Base-by-base conservation (phyloP, 768 basidiomycete species). In the Amanita polypyramis region DNA sequence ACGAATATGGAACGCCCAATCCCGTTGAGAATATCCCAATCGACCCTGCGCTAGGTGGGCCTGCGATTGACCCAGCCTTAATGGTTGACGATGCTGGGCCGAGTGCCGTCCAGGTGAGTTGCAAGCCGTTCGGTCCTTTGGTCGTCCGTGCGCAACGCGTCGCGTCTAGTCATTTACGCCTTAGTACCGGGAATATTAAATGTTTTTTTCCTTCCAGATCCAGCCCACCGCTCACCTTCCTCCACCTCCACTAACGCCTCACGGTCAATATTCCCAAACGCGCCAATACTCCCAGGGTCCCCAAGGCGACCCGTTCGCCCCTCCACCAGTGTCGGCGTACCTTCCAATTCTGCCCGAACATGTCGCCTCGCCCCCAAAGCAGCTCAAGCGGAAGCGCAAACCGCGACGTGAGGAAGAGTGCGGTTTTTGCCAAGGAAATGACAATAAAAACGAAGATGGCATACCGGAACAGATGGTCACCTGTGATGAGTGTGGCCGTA, bases 241-340 rank as follows among this genome's bases (percentile, higher is more conserved):
- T n/a, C 64, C 63, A 56, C 45, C 48, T 11, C 56, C 56, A 40
- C 58, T 60, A 33, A 51, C 56, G 39, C 53, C 62, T 49, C 35
- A 61, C 43, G 60, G 60, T 35, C 69, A 68, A n/a, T 62, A 60
- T 32, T 46, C 53, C n/a, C 61, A 61, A 44, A 61, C 66, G 27
- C 63, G 65, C 47, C 79, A 79, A 50, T 86, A 85, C 58, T 74
- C 80, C 32, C 76, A 84, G 61, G 84, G 77, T 19, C 86, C 87
- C 12, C 82, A 85, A 57, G 86, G 87, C 51, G 87, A 88, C 65
- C 85, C 86, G 33, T 89, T 89, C 60, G 82, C 85, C 46, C 85
- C 80, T 38, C 80, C 76, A 54, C 73, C 74, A 47, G 66, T 67
- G 34, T 67, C 68, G 49, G 63, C 75, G 47, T 82, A 70, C 67